These are phyloP conservation scores for Mycena galopus DNA, from an alignment of 768 basidiomycete genomes.

Conservation along the genomic window DNA sequence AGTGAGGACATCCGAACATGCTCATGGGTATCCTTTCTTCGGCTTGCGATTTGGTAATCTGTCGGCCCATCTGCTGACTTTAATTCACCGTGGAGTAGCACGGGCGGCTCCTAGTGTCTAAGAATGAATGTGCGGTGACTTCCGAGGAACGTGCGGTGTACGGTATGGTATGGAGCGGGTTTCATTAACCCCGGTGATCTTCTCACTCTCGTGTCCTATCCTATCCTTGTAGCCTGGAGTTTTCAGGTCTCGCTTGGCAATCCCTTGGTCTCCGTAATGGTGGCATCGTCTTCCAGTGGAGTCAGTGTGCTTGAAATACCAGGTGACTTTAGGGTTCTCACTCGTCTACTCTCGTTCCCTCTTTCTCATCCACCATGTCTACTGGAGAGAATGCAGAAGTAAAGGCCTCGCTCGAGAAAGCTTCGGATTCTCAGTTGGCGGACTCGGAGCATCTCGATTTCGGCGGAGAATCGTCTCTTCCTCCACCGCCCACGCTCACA, in stretches of 20 bases:
- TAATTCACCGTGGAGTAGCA: too few relatives aligned
- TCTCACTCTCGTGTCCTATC: not conserved
- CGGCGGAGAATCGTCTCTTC: constrained; percentile 59
- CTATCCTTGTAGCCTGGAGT: not conserved
- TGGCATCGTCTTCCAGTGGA: not conserved
- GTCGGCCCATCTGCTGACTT: too few relatives aligned
- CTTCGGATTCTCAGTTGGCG: constrained; percentile 12
- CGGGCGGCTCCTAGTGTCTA: too few relatives aligned
- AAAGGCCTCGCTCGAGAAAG: constrained; percentile 23
- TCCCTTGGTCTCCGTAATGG: not conserved
- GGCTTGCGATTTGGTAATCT: too few relatives aligned
- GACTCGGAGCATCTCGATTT: constrained; percentile 47
- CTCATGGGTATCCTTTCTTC: too few relatives aligned
- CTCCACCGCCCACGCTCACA: constrained; percentile 60
- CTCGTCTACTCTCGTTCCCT: not conserved
- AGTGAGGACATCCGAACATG: too few relatives aligned
- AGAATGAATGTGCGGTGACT: too few relatives aligned
- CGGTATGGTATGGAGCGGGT: too few relatives aligned
- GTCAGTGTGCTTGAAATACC: constrained; percentile 1
- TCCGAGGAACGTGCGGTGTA: too few relatives aligned
- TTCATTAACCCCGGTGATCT: too few relatives aligned
- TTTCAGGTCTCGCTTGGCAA: not conserved
- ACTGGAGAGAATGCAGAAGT: constrained; percentile 6
- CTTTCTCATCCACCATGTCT: constrained; percentile 18
- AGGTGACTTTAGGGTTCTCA: not conserved